Conservation (phyloP, 768 basidiomycete species). For the Leucosporidium scottii region DNA sequence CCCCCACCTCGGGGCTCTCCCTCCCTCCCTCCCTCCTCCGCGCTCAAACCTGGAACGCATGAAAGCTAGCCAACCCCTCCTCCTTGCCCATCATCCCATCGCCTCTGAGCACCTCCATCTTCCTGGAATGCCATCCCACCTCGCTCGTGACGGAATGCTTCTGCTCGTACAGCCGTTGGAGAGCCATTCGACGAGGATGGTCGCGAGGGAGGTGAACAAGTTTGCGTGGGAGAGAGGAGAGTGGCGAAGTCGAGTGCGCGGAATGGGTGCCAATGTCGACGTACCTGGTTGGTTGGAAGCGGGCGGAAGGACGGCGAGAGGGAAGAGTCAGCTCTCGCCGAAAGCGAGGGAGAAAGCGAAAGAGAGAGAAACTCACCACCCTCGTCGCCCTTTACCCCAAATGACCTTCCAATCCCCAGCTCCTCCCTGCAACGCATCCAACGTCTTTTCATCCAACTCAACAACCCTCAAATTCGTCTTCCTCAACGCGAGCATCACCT, state of each 20-base stretch:
- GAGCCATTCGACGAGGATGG: constrained; percentile 64
- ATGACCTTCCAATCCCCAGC: constrained; percentile 81
- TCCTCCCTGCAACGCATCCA: constrained; percentile 66
- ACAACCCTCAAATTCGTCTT: constrained; percentile 71
- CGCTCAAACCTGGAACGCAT: constrained; percentile 2
- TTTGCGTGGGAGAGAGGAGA: constrained; percentile 16
- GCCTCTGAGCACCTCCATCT: constrained; percentile 94
- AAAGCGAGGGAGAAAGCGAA: too few relatives aligned
- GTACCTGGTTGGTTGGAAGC: constrained; percentile 47
- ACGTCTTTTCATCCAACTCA: constrained; percentile 66
- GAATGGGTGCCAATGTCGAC: constrained; percentile 44
- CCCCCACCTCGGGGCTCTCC: too few relatives aligned
- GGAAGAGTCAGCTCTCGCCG: too few relatives aligned
- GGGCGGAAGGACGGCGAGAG: too few relatives aligned
- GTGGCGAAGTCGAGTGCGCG: constrained; percentile 9
- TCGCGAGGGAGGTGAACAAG: constrained; percentile 49
- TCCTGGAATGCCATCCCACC: constrained; percentile 90
- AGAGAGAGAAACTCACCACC: constrained; percentile 66
- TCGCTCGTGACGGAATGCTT: constrained; percentile 86
- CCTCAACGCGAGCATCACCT: constrained; percentile 46
- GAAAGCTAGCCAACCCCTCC: constrained; percentile 70
- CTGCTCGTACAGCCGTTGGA: constrained; percentile 65
- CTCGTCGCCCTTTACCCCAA: constrained; percentile 84
- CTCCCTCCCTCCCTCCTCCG: too few relatives aligned
- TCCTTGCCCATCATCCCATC: constrained; percentile 80